Evolutionary conservation across 495 filamentous ascomycete species (phyloP).

Genomic region (Neurospora sp.): DNA sequence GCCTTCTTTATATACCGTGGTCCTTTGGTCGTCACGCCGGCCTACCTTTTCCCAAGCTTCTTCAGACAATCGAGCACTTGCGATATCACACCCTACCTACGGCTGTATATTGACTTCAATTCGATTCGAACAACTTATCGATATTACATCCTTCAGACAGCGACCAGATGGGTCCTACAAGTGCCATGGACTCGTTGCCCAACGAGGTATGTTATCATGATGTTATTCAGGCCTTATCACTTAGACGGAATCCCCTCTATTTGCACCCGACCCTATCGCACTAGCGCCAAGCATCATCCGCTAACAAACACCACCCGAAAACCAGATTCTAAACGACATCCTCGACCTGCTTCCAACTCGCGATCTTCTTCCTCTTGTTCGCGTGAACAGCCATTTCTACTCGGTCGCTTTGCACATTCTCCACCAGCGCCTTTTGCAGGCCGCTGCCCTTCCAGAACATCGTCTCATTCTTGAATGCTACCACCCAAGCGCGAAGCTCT

Average conservation of each 20-base stretch:
- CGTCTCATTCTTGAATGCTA: conserved; percentile 68
- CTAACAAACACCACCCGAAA: conserved; percentile 5
- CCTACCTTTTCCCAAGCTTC: background rate
- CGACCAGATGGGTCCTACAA: conserved; percentile 17
- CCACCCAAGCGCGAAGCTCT: conserved; percentile 58
- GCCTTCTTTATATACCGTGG: background rate
- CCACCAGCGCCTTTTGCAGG: conserved; percentile 50
- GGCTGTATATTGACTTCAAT: background rate
- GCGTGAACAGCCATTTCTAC: conserved; percentile 57
- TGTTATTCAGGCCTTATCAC: background rate
- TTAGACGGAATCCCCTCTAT: background rate
- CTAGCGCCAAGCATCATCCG: background rate
- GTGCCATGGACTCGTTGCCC: conserved; percentile 28
- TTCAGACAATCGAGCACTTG: background rate
- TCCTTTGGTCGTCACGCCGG: background rate
- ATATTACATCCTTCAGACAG: background rate
- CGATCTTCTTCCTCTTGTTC: conserved; percentile 48
- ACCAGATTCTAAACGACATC: conserved; percentile 58
- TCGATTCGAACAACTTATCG: background rate
- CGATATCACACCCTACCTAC: background rate
- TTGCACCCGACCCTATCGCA: background rate
- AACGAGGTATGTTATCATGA: conserved; percentile 29
- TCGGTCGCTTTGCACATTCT: conserved; percentile 58
- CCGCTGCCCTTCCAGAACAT: conserved; percentile 47
- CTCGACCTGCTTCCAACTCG: conserved; percentile 50